Evolutionary conservation across 441 rosid species (phyloP), one percentile per base, ranked within the genome.

Genomic region (Gossypium gossypioides): DNA sequence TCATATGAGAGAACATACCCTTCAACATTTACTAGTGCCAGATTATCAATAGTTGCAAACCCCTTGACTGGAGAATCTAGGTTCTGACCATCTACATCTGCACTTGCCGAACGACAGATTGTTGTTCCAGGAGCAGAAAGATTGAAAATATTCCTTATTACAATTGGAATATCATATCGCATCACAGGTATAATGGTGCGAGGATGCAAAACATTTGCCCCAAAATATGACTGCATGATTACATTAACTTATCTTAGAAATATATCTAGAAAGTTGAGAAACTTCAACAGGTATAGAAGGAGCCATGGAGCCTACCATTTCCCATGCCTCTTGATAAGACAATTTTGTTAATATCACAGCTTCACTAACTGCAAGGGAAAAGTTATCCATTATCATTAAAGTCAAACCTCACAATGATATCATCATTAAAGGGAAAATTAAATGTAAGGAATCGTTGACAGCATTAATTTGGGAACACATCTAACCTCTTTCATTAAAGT

Each of bases 261-360:
- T 24, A 65, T 59, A 42, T n/a, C 40, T 59, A 58, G 67, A 67
- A 73, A 37, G 59, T 18, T 66, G 60, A 55, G 63, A 15, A 73
- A 77, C 2, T 69, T 61, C 66, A 59, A 51, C 68, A 68, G 27
- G 24, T 48, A 73, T 55, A 44, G 52, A 25, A 76, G 75, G 59
- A 76, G 48, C 15, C 29, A 29, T 72, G 50, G 75, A 79, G 75
- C 37, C 84, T 82, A 94, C 97, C 99, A 94, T 92, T 89, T 92
- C 99, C 99, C 96, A 93, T 56, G 98, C 98, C 82, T 93, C 98
- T 80, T 94, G 99, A 80, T 94, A 94, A 64, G 97, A 90, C 74
- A 94, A 81, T 42, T 87, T 87, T 78, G 79, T 85, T 58, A 94
- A 74, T 70, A 94, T 88, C 80, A 94, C 94, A 52, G 97, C 97